Percentiles rank a stretch among this genome's conserved stretches.
Evolutionary conservation across 2,329 filamentous ascomycete species (phyloP).

Genomic region (Myriosclerotinia duriaeana): DNA sequence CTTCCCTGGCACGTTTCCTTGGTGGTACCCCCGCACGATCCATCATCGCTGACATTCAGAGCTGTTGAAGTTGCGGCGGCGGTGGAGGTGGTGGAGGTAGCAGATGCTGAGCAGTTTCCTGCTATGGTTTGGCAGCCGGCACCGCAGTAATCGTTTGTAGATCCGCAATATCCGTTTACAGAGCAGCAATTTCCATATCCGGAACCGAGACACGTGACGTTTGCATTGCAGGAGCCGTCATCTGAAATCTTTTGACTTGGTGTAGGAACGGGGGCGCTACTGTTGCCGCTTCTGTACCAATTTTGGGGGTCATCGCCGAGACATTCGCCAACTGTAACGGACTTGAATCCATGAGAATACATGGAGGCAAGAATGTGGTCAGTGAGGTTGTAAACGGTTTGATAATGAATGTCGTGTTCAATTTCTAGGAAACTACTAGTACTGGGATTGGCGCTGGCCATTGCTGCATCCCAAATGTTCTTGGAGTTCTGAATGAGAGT

Average conservation of each 20-base stretch:
- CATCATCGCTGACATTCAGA: slow-evolving; percentile 23
- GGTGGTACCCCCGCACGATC: slow-evolving; percentile 24
- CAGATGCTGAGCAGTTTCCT: slow-evolving; percentile 25
- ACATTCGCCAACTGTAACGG: slow-evolving; percentile 50
- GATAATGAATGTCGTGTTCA: slow-evolving; percentile 46
- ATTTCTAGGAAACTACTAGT: slow-evolving; percentile 49
- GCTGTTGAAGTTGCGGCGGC: neutral
- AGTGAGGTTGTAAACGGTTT: slow-evolving; percentile 42
- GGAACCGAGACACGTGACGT: slow-evolving; percentile 34
- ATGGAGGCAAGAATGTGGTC: slow-evolving; percentile 42
- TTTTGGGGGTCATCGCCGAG: slow-evolving; percentile 45
- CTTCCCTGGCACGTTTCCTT: slow-evolving; percentile 28
- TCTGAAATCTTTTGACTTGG: slow-evolving; percentile 24
- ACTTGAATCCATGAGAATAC: slow-evolving; percentile 42
- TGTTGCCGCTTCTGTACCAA: slow-evolving; percentile 45
- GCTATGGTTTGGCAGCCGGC: slow-evolving; percentile 35
- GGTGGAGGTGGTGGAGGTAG: slow-evolving; percentile 5
- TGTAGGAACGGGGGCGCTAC: slow-evolving; percentile 16
- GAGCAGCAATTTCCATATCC: slow-evolving; percentile 39
- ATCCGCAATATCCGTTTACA: slow-evolving; percentile 39
- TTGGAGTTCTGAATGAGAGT: slow-evolving; percentile 49
- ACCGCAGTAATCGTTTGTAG: slow-evolving; percentile 38
- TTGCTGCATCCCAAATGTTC: slow-evolving; percentile 41
- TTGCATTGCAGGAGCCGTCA: slow-evolving; percentile 30
- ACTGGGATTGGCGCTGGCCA: slow-evolving; percentile 27